Percentiles rank a stretch among this genome's conserved stretches.
Conservation (phyloP, 495 filamentous ascomycete species). For the Penicillium pancosmium region DNA sequence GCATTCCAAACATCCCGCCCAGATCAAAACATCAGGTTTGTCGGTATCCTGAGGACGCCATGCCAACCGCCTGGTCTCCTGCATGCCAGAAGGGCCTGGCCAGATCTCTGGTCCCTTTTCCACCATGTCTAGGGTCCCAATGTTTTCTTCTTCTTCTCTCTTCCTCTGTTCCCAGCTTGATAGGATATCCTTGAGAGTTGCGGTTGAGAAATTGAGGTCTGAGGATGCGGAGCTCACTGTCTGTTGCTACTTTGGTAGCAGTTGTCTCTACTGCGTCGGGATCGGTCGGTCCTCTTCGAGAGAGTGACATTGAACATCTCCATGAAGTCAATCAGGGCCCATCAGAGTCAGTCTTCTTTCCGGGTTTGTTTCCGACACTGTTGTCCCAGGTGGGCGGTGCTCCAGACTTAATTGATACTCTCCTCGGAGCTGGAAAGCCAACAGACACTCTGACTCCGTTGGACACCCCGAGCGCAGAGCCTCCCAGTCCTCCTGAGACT, state of each 20-base stretch:
- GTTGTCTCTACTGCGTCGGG: conserved; percentile 15
- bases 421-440: not conserved
- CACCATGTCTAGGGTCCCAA: not conserved
- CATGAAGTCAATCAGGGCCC: conserved; percentile 1
- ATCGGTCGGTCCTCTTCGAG: conserved; percentile 14
- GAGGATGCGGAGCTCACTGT: conserved; percentile 23
- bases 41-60: conserved; percentile 3
- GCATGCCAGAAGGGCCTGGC: conserved; percentile 2
- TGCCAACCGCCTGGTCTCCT: conserved; percentile 9
- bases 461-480: not conserved
- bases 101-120: conserved; percentile 4
- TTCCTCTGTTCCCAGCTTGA: not conserved
- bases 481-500: not conserved
- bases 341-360: conserved; percentile 5
- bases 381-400: not conserved
- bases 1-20: not conserved
- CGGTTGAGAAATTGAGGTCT: conserved; percentile 8
- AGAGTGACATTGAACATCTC: conserved; percentile 1
- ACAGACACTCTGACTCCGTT: not conserved
- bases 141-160: not conserved
- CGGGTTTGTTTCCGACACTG: conserved; percentile 1
- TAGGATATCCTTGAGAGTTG: conserved; percentile 7
- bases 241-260: conserved; percentile 18
- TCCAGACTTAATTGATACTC: not conserved
- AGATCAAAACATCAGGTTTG: conserved; percentile 15